A percentile compares a stretch with the other conserved stretches of the same genome.
phyloP scores from a whole-genome alignment of 2,329 filamentous ascomycete species.

The Diplocarpon mali region DNA sequence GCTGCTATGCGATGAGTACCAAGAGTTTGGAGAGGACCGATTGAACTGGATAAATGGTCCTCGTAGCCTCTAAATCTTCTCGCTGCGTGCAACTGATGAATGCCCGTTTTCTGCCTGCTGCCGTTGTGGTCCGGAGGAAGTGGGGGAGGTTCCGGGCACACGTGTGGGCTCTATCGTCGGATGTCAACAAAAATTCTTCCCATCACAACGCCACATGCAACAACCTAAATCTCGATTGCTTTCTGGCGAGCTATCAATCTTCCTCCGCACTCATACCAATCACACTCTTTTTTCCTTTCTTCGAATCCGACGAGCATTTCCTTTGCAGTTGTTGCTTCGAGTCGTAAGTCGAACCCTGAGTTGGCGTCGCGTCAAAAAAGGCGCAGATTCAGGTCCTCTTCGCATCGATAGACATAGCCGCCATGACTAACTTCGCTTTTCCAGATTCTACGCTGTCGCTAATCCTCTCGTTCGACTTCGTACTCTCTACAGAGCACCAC shows the following conservation, averaged over 20 bases:
- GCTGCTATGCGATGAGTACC: no score
- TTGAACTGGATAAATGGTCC: no score
- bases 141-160: no score
- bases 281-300: neutral
- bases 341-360: no score
- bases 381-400: neutral
- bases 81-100: no score
- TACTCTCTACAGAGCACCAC: neutral
- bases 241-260: neutral
- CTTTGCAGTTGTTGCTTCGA: neutral
- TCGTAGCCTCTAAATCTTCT: no score
- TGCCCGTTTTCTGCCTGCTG: no score
- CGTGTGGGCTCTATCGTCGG: neutral
- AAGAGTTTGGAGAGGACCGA: no score
- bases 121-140: no score
- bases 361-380: neutral
- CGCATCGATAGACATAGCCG: no score
- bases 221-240: constrained; percentile 2
- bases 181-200: constrained; percentile 2
- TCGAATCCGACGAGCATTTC: neutral
- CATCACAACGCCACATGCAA: constrained; percentile 1
- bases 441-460: neutral
- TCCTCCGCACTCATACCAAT: neutral
- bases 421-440: neutral
- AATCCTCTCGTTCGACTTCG: neutral